These are phyloP conservation scores for Moricandia moricandioides DNA, from an alignment of 345 rosid genomes.

Conservation along the genomic window DNA sequence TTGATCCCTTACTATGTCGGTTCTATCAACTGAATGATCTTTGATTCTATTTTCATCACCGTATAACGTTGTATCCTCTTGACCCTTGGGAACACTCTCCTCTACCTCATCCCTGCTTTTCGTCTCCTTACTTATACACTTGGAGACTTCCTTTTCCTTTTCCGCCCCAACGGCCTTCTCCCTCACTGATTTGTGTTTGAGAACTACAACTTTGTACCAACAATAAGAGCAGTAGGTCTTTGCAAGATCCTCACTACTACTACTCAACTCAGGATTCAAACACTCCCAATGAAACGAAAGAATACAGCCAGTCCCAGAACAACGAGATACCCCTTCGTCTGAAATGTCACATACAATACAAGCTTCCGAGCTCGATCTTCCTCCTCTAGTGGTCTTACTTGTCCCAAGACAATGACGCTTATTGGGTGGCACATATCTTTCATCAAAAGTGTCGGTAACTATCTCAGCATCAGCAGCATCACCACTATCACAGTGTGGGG, in stretches of 20 bases:
- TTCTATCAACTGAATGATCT: slow-evolving; percentile 1
- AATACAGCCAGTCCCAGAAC: slow-evolving; percentile 20
- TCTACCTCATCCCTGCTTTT: background rate
- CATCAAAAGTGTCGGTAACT: slow-evolving; percentile 15
- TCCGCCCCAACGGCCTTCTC: slow-evolving; percentile 10
- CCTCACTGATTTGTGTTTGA: background rate
- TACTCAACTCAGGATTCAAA: slow-evolving; percentile 14
- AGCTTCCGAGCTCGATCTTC: background rate
- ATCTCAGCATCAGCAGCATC: slow-evolving; percentile 8
- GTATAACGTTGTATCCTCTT: background rate
- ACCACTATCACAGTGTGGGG: background rate
- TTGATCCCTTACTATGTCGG: slow-evolving; percentile 18
- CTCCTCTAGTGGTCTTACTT: background rate
- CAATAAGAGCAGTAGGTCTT: slow-evolving; percentile 32
- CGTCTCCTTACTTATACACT: slow-evolving; percentile 21
- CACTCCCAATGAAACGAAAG: slow-evolving; percentile 24
- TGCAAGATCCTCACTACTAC: slow-evolving; percentile 8
- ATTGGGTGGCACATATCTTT: slow-evolving; percentile 20
- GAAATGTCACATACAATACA: slow-evolving; percentile 27
- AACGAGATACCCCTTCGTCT: slow-evolving; percentile 6
- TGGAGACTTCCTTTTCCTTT: slow-evolving; percentile 12
- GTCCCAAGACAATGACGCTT: slow-evolving; percentile 23
- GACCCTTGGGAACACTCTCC: slow-evolving; percentile 1
- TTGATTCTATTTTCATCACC: background rate
- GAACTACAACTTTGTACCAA: background rate